Percentiles rank a stretch among this genome's conserved stretches.
Conservation (phyloP, 805 yeast genomes). For the Saturnispora sanitii region DNA sequence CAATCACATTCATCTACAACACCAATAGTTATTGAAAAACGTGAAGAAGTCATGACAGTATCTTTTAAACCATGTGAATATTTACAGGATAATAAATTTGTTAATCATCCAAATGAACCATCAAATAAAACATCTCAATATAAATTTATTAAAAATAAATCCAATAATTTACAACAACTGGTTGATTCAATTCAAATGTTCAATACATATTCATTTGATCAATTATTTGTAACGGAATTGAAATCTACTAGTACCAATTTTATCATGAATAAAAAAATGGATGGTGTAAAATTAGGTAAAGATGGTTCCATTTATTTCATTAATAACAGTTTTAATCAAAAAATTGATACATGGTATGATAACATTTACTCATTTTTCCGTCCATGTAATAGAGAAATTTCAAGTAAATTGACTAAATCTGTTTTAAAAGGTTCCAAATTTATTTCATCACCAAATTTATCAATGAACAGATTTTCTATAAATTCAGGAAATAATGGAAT, state of each 20-base stretch:
- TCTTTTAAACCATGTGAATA: slow-evolving; percentile 3
- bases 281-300: slow-evolving; percentile 26
- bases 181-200: background rate
- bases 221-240: slow-evolving; percentile 18
- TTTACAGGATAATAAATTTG: background rate
- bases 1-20: slow-evolving; percentile 15
- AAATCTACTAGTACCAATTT: slow-evolving; percentile 14
- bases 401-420: slow-evolving; percentile 22
- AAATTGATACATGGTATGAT: slow-evolving; percentile 23
- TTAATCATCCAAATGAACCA: background rate
- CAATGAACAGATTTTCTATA: background rate
- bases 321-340: slow-evolving; percentile 15
- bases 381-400: slow-evolving; percentile 24
- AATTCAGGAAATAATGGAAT: background rate
- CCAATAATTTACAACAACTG: background rate
- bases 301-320: slow-evolving; percentile 23
- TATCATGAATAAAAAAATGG: slow-evolving; percentile 19
- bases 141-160: background rate
- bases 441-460: background rate
- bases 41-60: slow-evolving; percentile 18
- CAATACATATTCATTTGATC: slow-evolving; percentile 16
- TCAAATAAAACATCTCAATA: background rate
- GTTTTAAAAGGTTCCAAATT: slow-evolving; percentile 15
- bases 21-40: slow-evolving; percentile 20
- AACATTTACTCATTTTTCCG: slow-evolving; percentile 21